Evolutionary conservation across 805 yeast genomes (phyloP).

Genomic region (Saturnispora ahearnii): DNA sequence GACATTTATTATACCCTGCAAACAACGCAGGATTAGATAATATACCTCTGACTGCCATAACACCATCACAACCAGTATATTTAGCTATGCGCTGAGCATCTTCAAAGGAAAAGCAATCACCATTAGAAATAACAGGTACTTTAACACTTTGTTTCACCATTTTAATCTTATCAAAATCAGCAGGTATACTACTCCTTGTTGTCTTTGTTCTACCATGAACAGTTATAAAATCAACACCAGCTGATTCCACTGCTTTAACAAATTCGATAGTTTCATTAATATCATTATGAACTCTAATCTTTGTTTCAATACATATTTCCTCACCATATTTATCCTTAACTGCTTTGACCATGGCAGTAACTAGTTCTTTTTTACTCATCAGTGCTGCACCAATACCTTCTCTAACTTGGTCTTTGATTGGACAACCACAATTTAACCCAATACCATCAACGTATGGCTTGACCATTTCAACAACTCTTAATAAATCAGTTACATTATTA

Average conservation of each 20-base stretch:
- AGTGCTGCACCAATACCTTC: constrained; percentile 97
- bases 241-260: constrained; percentile 64
- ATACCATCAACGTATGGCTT: constrained; percentile 87
- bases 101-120: constrained; percentile 70
- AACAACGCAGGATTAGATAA: constrained; percentile 82
- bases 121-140: constrained; percentile 92
- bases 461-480: constrained; percentile 82
- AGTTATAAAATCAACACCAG: constrained; percentile 90
- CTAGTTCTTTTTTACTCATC: constrained; percentile 73
- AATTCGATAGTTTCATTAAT: constrained; percentile 61
- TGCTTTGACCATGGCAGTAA: constrained; percentile 74
- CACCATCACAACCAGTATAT: constrained; percentile 76
- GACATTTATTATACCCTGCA: constrained; percentile 61
- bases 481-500: constrained; percentile 70
- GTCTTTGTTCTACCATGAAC: constrained; percentile 87
- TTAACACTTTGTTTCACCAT: constrained; percentile 44
- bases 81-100: constrained; percentile 59
- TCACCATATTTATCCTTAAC: constrained; percentile 71
- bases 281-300: constrained; percentile 80
- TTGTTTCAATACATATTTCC: constrained; percentile 73
- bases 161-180: constrained; percentile 73
- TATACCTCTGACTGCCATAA: constrained; percentile 92
- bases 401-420: constrained; percentile 86
- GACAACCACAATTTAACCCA: constrained; percentile 96
- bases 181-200: constrained; percentile 80